phyloP scores from a whole-genome alignment of 2,329 filamentous ascomycete genomes.

The Davidsoniella neocaledoniae region DNA sequence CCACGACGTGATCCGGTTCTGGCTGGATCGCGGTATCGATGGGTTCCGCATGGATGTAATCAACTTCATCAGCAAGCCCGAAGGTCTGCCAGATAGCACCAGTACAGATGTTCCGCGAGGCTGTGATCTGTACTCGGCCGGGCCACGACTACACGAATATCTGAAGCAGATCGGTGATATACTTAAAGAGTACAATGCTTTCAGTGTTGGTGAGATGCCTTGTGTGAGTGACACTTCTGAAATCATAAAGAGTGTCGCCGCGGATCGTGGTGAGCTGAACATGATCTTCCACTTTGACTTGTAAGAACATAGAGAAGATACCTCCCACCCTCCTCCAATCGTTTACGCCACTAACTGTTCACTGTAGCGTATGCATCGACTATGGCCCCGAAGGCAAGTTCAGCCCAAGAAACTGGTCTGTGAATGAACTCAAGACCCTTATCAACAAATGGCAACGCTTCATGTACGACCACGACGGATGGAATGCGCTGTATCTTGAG shows the following conservation, averaged over 20 bases:
- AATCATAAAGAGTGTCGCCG: constrained; percentile 32
- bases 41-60: constrained; percentile 53
- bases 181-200: constrained; percentile 29
- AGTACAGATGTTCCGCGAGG: constrained; percentile 17
- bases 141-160: constrained; percentile 30
- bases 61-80: constrained; percentile 49
- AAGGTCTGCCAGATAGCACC: constrained; percentile 32
- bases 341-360: constrained; percentile 16
- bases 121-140: constrained; percentile 35
- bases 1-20: constrained; percentile 55
- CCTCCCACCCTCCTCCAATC: constrained; percentile 17
- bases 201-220: constrained; percentile 36
- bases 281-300: constrained; percentile 63
- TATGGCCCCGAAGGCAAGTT: constrained; percentile 28
- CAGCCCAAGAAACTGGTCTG: constrained; percentile 26
- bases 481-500: constrained; percentile 49
- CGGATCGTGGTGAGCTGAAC: constrained; percentile 41
- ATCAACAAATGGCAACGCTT: constrained; percentile 42
- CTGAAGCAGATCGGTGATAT: constrained; percentile 28
- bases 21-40: constrained; percentile 51
- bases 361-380: constrained; percentile 28
- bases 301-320: not conserved
- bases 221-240: constrained; percentile 26
- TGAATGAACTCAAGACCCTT: constrained; percentile 34
- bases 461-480: constrained; percentile 41